A percentile compares a stretch with the other conserved stretches of the same genome.
Evolutionary conservation across 306 rosid species (phyloP).

Genomic region (Amphicarpaea edgeworthii): DNA sequence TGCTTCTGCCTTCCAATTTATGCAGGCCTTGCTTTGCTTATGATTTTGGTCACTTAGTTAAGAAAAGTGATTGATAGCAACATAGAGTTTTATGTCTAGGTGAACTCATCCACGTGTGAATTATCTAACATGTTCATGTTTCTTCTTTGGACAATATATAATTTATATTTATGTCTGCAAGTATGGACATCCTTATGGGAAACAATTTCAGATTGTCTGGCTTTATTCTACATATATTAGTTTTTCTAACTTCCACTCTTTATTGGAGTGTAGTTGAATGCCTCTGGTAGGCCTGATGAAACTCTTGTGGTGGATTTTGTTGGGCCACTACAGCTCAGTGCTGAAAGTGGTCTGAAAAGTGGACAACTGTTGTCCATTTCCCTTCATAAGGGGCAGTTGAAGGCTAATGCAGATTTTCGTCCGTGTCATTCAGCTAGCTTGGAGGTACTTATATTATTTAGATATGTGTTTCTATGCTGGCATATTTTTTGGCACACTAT

Average conservation of each 20-base stretch:
- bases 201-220: constrained; percentile 29
- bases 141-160: background rate
- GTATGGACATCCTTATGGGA: background rate
- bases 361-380: constrained; percentile 71
- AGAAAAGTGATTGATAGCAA: constrained; percentile 23
- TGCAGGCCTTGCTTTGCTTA: background rate
- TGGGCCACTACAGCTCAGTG: constrained; percentile 72
- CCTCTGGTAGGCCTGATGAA: constrained; percentile 92
- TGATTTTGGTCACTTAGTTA: constrained; percentile 6
- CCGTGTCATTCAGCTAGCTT: constrained; percentile 83
- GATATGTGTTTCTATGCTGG: constrained; percentile 38
- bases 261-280: constrained; percentile 74
- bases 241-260: constrained; percentile 42
- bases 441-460: constrained; percentile 68
- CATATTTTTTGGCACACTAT: constrained; percentile 30
- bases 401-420: constrained; percentile 68
- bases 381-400: constrained; percentile 84
- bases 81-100: constrained; percentile 7
- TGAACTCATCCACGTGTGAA: background rate
- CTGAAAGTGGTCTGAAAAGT: constrained; percentile 58
- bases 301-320: constrained; percentile 78
- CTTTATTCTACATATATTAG: constrained; percentile 13
- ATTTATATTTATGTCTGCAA: background rate
- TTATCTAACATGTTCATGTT: background rate
- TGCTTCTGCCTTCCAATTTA: constrained; percentile 3